Percentiles rank a stretch among this genome's conserved stretches.
phyloP scores from a whole-genome alignment of 495 filamentous ascomycete genomes.

The Xylaria palmicola region DNA sequence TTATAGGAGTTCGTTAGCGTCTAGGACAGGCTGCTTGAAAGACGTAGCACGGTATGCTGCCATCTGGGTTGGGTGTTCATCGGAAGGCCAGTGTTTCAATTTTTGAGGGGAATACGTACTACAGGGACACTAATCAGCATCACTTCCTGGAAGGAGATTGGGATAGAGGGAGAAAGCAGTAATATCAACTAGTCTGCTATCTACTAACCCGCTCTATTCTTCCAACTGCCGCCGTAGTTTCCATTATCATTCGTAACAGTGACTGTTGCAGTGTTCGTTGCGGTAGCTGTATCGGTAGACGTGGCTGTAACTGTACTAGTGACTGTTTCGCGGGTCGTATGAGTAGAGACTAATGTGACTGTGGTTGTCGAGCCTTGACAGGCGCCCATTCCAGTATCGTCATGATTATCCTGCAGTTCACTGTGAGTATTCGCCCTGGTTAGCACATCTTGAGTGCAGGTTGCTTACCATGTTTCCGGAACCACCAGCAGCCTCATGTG shows the following conservation, averaged over 20 bases:
- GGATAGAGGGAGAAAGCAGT: background rate
- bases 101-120: constrained; percentile 10
- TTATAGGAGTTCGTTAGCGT: constrained; percentile 1
- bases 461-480: background rate
- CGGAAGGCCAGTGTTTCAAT: background rate
- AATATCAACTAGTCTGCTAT: background rate
- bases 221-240: background rate
- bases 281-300: background rate
- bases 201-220: constrained; percentile 13
- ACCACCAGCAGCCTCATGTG: too few species aligned
- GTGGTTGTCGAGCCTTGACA: background rate
- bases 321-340: background rate
- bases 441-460: background rate
- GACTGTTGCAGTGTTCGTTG: background rate
- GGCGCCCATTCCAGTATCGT: background rate
- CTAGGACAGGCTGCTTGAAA: background rate
- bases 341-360: background rate
- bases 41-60: background rate
- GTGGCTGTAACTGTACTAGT: background rate
- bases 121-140: constrained; percentile 11
- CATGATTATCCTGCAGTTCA: background rate
- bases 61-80: background rate
- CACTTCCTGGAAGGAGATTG: background rate
- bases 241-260: background rate
- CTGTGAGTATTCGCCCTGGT: background rate